Evolutionary conservation across 345 rosid species (phyloP).

Genomic region (Eutrema japonicum): DNA sequence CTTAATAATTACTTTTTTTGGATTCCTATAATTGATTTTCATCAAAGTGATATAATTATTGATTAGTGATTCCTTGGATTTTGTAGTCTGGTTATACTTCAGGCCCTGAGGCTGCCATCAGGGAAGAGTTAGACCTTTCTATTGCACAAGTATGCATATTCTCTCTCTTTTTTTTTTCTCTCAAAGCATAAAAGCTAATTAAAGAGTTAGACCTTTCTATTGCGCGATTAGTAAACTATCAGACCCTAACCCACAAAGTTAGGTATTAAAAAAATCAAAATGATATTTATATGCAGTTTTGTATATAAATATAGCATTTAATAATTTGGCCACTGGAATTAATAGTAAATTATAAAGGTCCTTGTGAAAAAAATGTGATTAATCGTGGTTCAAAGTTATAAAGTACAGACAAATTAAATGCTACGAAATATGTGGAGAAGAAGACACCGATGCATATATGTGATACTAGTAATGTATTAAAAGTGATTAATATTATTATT

Average conservation of each 20-base stretch:
- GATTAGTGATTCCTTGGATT: not conserved
- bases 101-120: constrained; percentile 59
- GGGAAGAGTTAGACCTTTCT: constrained; percentile 61
- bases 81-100: constrained; percentile 62
- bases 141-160: constrained; percentile 50
- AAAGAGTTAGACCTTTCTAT: too few species aligned
- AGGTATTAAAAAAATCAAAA: not conserved
- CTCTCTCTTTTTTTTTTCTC: not conserved
- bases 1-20: not conserved
- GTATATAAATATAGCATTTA: not conserved
- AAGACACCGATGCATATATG: not conserved
- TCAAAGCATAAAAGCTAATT: not conserved
- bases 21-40: not conserved
- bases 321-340: not conserved
- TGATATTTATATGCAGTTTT: not conserved
- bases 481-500: too few species aligned
- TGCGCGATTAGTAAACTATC: not conserved
- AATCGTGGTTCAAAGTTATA: too few species aligned
- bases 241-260: not conserved
- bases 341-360: not conserved
- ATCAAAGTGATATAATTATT: not conserved
- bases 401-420: too few species aligned
- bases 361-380: too few species aligned
- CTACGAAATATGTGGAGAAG: not conserved
- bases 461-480: too few species aligned